Percentiles rank a stretch among this genome's conserved stretches.
Conservation (phyloP, 2,329 filamentous ascomycete species). For the Hirsutella rhossiliensis region DNA sequence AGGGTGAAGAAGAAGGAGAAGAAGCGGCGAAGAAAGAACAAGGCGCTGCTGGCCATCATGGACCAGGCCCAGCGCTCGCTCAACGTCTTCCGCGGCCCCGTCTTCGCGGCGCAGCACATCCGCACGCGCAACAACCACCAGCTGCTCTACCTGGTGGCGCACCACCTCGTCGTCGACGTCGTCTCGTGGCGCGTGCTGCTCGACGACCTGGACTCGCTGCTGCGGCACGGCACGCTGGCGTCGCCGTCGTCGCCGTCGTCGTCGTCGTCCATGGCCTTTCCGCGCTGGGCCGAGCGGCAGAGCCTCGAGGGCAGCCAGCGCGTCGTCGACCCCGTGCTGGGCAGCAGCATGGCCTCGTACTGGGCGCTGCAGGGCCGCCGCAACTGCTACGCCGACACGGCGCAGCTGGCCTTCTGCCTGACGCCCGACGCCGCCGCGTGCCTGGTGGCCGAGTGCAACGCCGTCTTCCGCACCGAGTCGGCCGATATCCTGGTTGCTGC, state of each 20-base stretch:
- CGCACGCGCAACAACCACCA: constrained; percentile 31
- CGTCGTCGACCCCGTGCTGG: not conserved
- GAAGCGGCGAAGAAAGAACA: not conserved
- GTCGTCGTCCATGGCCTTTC: constrained; percentile 32
- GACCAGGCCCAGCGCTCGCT: constrained; percentile 29
- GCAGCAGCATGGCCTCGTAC: constrained; percentile 29
- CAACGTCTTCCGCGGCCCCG: constrained; percentile 35
- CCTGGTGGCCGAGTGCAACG: constrained; percentile 29
- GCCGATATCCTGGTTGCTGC: constrained; percentile 42
- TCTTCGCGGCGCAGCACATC: constrained; percentile 37
- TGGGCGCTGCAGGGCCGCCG: constrained; percentile 28
- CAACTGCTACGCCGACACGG: constrained; percentile 34
- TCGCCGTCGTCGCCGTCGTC: constrained; percentile 27
- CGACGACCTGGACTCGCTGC: constrained; percentile 36
- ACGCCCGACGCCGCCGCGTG: constrained; percentile 27
- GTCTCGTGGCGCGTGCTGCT: constrained; percentile 38
- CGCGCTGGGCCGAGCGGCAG: constrained; percentile 36
- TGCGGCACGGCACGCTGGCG: constrained; percentile 29
- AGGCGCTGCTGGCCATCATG: constrained; percentile 21
- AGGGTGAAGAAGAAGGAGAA: not conserved
- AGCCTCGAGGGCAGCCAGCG: constrained; percentile 17
- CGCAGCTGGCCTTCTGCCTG: constrained; percentile 29
- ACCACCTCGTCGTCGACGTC: constrained; percentile 39
- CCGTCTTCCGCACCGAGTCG: constrained; percentile 36
- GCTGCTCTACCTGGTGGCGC: constrained; percentile 35